phyloP scores from a whole-genome alignment of 129 eudicot genomes.

The Erigeron canadensis region DNA sequence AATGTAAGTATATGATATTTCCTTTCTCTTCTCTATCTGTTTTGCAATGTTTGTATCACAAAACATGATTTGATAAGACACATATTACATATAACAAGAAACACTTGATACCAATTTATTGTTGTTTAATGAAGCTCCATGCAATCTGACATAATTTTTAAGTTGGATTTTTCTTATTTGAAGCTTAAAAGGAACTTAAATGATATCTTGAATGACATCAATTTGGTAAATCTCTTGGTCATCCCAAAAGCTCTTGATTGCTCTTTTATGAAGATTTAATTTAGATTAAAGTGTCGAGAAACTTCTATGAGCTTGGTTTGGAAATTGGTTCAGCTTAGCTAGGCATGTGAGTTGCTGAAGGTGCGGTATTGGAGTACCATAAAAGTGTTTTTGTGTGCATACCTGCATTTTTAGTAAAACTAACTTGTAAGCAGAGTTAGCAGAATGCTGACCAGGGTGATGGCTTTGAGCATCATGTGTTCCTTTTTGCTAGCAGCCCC shows the following conservation, averaged over 20 bases:
- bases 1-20: constrained; percentile 44
- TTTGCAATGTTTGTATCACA: neutral
- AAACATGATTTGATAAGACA: neutral
- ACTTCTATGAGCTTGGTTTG: neutral
- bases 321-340: neutral
- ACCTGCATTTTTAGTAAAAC: neutral
- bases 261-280: neutral
- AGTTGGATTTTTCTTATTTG: neutral
- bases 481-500: neutral
- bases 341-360: neutral
- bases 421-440: neutral
- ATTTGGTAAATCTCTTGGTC: neutral
- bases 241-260: neutral
- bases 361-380: neutral
- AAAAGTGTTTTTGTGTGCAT: neutral
- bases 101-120: neutral
- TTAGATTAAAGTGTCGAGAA: neutral
- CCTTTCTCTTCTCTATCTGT: neutral
- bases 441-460: neutral
- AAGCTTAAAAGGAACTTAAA: neutral
- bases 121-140: neutral
- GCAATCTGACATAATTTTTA: neutral
- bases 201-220: neutral
- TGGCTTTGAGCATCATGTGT: constrained; percentile 13
- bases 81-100: neutral